Percentiles rank a stretch among this genome's conserved stretches.
phyloP scores from a whole-genome alignment of 2,329 filamentous ascomycete genomes.

The Metarhizium robertsii region DNA sequence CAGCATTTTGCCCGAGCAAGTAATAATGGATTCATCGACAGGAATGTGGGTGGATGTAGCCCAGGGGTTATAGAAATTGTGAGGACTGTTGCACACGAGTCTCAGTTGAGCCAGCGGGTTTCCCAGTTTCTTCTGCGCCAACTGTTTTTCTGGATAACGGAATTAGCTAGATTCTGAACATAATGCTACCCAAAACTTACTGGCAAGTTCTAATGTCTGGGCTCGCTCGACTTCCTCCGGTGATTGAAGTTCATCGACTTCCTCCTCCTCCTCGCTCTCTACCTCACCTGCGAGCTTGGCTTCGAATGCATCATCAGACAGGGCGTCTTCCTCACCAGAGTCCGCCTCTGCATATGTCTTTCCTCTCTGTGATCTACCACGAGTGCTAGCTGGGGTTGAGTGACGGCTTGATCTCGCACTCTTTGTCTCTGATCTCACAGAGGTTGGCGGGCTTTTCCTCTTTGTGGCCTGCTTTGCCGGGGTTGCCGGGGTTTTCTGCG shows the following conservation, averaged over 20 bases:
- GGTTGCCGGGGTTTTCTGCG: slow-evolving; percentile 6
- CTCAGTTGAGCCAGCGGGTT: slow-evolving; percentile 90
- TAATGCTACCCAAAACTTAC: slow-evolving; percentile 32
- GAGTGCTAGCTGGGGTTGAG: slow-evolving; percentile 58
- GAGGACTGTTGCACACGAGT: slow-evolving; percentile 84
- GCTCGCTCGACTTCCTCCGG: slow-evolving; percentile 55
- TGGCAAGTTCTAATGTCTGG: slow-evolving; percentile 66
- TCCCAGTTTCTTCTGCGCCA: slow-evolving; percentile 83
- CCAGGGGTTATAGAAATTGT: slow-evolving; percentile 96
- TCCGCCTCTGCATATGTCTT: slow-evolving; percentile 45
- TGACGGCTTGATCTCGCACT: slow-evolving; percentile 65
- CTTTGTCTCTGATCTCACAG: slow-evolving; percentile 42
- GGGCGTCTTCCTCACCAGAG: slow-evolving; percentile 42
- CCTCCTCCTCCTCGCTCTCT: slow-evolving; percentile 25
- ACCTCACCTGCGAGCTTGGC: slow-evolving; percentile 60
- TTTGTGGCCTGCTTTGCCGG: slow-evolving; percentile 18
- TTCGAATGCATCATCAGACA: slow-evolving; percentile 82
- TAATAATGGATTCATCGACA: slow-evolving; percentile 74
- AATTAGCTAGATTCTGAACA: slow-evolving; percentile 12
- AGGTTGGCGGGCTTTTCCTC: slow-evolving; percentile 21
- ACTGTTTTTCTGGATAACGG: slow-evolving; percentile 56
- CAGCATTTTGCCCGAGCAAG: slow-evolving; percentile 89
- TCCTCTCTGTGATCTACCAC: slow-evolving; percentile 40
- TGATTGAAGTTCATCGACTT: slow-evolving; percentile 24
- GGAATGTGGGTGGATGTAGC: slow-evolving; percentile 45